Evolutionary conservation across 2,329 filamentous ascomycete genomes (phyloP).

Genomic region (Neofusicoccum ribis): DNA sequence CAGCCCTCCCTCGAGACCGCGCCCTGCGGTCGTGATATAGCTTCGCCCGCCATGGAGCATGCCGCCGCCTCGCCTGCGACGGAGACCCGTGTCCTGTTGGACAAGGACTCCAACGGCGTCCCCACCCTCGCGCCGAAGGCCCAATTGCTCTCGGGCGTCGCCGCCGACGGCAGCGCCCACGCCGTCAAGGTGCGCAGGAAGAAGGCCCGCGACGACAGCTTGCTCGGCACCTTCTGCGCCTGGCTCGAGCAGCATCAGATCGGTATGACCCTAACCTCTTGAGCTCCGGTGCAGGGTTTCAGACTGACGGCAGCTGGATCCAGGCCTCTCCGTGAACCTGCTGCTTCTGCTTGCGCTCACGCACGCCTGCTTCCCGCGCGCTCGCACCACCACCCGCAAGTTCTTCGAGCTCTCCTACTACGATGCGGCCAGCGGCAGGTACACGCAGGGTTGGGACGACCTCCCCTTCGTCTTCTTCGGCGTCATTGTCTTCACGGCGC

Average conservation of each 20-base stretch:
- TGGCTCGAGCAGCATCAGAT: constrained; percentile 80
- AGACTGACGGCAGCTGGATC: background rate
- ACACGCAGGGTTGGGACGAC: constrained; percentile 78
- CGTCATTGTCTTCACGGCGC: constrained; percentile 81
- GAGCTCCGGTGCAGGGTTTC: background rate
- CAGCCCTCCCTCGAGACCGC: background rate
- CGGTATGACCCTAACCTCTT: constrained; percentile 55
- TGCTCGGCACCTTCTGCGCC: constrained; percentile 60
- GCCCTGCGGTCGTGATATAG: constrained; percentile 1
- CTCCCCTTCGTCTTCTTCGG: constrained; percentile 73
- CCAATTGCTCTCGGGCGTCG: background rate
- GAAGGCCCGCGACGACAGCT: constrained; percentile 63
- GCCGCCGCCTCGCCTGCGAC: constrained; percentile 10
- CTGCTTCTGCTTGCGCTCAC: constrained; percentile 79
- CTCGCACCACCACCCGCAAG: constrained; percentile 75
- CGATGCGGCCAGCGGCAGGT: constrained; percentile 66
- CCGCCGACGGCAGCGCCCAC: constrained; percentile 11
- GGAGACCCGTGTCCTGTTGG: constrained; percentile 16
- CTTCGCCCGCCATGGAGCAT: constrained; percentile 17
- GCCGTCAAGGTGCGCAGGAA: constrained; percentile 56
- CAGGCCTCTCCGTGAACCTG: constrained; percentile 83
- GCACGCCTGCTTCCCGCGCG: constrained; percentile 78
- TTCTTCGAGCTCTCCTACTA: constrained; percentile 88
- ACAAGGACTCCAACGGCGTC: constrained; percentile 8
- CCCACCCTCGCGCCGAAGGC: constrained; percentile 1